These are phyloP conservation scores for Rhynchospora breviuscula DNA, from an alignment of 176 grass and related monocot genomes.

Conservation along the genomic window DNA sequence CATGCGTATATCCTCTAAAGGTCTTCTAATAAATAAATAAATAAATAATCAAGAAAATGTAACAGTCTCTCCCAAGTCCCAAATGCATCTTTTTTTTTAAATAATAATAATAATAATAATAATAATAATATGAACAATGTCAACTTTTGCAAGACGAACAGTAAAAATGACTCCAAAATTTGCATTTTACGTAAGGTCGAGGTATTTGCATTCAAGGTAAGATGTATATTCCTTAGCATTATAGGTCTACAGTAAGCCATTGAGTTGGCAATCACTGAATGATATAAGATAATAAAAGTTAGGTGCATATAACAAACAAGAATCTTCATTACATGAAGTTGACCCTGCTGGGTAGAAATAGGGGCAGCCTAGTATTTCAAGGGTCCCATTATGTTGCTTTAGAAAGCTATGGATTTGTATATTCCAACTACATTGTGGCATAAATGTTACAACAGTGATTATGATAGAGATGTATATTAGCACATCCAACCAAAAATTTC, in stretches of 20 bases:
- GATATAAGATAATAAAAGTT: not conserved
- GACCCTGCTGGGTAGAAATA: slow-evolving; percentile 13
- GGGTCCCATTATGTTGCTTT: slow-evolving; percentile 21
- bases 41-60: not conserved
- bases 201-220: not conserved
- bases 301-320: slow-evolving; percentile 6
- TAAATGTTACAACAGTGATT: slow-evolving; percentile 5
- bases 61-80: not conserved
- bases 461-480: not conserved
- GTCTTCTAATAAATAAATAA: not conserved
- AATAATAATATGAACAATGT: not conserved
- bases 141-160: not conserved
- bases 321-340: slow-evolving; percentile 10
- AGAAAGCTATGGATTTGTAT: slow-evolving; percentile 19
- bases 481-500: not conserved
- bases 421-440: slow-evolving; percentile 10
- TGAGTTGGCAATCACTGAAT: not conserved
- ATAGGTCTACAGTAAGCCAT: not conserved
- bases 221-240: not conserved
- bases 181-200: not conserved
- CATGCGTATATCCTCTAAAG: not conserved
- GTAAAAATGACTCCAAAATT: not conserved
- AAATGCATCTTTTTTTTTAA: not conserved
- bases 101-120: too few species aligned
- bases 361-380: slow-evolving; percentile 17